These are phyloP conservation scores for Solanum lycopersicoides DNA, from an alignment of 257 asterid species.

Conservation along the genomic window DNA sequence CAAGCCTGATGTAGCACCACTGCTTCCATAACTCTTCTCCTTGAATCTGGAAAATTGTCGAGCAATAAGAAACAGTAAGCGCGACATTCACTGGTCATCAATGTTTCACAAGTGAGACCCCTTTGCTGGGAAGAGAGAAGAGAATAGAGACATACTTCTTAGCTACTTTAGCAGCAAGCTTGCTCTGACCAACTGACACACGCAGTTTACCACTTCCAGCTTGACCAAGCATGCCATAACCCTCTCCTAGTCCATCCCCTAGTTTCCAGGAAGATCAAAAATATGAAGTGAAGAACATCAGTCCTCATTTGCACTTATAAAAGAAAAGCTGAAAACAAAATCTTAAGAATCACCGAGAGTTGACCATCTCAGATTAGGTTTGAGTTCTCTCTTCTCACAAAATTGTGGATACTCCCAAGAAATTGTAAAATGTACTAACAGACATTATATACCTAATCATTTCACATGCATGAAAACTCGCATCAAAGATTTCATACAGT, in stretches of 20 bases:
- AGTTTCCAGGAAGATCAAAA: constrained; percentile 4
- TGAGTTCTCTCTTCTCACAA: background rate
- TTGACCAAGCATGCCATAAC: constrained; percentile 99
- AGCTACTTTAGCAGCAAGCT: constrained; percentile 84
- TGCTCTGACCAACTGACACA: constrained; percentile 68
- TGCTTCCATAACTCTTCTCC: constrained; percentile 60
- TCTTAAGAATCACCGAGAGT: background rate
- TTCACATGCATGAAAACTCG: background rate
- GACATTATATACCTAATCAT: background rate
- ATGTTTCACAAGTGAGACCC: background rate
- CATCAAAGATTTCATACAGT: background rate
- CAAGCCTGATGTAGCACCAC: constrained; percentile 95
- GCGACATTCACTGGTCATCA: background rate
- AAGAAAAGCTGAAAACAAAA: background rate
- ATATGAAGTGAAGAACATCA: background rate
- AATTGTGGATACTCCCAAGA: background rate
- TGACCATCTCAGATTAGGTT: background rate
- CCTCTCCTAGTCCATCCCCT: constrained; percentile 99
- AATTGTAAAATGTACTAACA: background rate
- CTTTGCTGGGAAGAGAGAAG: background rate
- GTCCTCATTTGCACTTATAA: background rate
- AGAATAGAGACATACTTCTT: constrained; percentile 46
- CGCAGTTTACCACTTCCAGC: constrained; percentile 96
- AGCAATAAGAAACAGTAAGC: background rate
- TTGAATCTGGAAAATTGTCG: constrained; percentile 48